Conservation (phyloP, 345 rosid species). For the Lumnitzera littorea region DNA sequence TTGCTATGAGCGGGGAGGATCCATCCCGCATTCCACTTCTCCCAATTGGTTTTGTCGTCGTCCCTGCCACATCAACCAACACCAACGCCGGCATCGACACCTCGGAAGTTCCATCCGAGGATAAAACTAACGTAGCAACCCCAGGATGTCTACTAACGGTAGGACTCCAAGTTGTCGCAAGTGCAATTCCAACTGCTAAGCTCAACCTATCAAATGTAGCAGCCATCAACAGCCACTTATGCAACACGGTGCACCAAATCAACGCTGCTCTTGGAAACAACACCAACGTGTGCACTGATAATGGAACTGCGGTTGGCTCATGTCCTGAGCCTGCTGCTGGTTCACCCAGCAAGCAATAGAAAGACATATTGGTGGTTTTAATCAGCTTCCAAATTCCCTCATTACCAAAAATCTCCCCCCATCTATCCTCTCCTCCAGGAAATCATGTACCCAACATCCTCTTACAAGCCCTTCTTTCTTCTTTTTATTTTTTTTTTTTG, state of each 20-base stretch:
- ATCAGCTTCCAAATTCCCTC: constrained; percentile 6
- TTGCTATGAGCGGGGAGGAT: constrained; percentile 71
- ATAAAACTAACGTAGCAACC: constrained; percentile 7
- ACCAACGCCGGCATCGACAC: not conserved
- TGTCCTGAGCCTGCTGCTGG: not conserved
- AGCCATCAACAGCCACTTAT: constrained; percentile 54
- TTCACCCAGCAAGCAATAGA: no score
- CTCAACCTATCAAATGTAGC: constrained; percentile 63
- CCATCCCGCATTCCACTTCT: constrained; percentile 71
- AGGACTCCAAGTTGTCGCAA: constrained; percentile 78
- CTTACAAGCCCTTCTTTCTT: not conserved
- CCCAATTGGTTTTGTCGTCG: constrained; percentile 66
- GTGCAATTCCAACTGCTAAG: constrained; percentile 58
- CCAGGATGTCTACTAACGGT: constrained; percentile 68
- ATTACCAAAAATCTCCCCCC: constrained; percentile 42
- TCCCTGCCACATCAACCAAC: constrained; percentile 28
- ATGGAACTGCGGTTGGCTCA: constrained; percentile 7
- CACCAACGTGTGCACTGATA: constrained; percentile 24
- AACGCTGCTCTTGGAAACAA: constrained; percentile 35
- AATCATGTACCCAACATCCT: not conserved
- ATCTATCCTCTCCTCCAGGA: constrained; percentile 3
- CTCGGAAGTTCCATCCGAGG: constrained; percentile 1
- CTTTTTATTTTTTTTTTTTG: no score
- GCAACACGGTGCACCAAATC: constrained; percentile 66
- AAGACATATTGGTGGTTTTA: not conserved